Base-by-base conservation (phyloP, 768 basidiomycete genomes). In the Hypholoma fasciculare region DNA sequence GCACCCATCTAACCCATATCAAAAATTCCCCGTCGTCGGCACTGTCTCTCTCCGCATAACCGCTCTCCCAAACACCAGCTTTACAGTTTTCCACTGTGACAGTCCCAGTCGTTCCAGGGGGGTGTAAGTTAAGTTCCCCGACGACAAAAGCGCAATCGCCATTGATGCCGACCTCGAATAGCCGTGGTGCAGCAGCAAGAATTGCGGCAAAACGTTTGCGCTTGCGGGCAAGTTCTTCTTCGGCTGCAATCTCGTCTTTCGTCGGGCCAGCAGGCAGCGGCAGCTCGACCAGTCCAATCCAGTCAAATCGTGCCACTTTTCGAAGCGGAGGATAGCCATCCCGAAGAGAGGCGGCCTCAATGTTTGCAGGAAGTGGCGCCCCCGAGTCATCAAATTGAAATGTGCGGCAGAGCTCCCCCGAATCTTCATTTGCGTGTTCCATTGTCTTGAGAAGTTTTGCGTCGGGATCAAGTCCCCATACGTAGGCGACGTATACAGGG, bases 1-100 rank as follows among this genome's bases (percentile, higher is more conserved):
- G 40, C 14, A 53, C 42, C 52, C 52, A 53, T 19, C 42, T 39
- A 14, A 53, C 40, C 23, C 52, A 53, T 8, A 53, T 53, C 52
- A 53, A 30, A 7, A 53, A 27, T 1, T 53, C 52, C 17, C 16
- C 39, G n/a, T 53, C 39, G 14, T 20, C 23, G 27, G 23, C 23
- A 5, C n/a, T 37, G 12, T 42, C 52, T 17, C 23, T n/a, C 30
- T 53, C 52, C 7, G 23, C 39, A 44, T 53, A 53, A 5, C 52
- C 52, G 19, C 52, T 53, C n/a, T 42, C 52, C 52, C 52, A 53
- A 23, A 53, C 44, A 14, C 52, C 52, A 17, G 42, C 20, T 53
- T 53, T 53, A 19, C 52, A 53, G 42, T 44, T 19, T 12, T 53
- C 40, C 19, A 53, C 40, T 13, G 52, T 53, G 11, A 53, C 27